These are phyloP conservation scores for Wolfiporia cocos DNA, from an alignment of 1,284 basidiomycete species.

Conservation along the genomic window DNA sequence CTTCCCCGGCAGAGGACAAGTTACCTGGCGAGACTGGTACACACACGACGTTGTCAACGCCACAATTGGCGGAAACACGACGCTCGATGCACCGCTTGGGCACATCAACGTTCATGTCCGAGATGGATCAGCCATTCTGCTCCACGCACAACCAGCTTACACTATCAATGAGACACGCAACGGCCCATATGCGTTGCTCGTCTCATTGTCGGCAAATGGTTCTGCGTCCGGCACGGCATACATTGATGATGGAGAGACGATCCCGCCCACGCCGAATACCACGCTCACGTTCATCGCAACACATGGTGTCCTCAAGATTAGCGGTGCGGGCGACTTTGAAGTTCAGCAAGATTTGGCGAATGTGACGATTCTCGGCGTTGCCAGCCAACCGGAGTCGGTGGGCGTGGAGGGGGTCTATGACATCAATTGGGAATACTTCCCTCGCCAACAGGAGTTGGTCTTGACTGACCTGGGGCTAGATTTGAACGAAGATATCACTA, in stretches of 20 bases:
- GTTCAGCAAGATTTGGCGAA: slow-evolving; percentile 23
- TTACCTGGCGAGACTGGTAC: slow-evolving; percentile 74
- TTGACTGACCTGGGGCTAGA: slow-evolving; percentile 9
- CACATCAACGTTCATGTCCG: slow-evolving; percentile 69
- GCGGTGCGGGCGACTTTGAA: slow-evolving; percentile 27
- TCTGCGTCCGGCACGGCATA: slow-evolving; percentile 49
- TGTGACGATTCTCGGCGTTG: slow-evolving; percentile 29
- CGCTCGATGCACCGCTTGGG: slow-evolving; percentile 51
- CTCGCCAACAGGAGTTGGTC: slow-evolving; percentile 15
- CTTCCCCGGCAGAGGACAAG: slow-evolving; percentile 53
- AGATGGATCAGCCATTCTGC: slow-evolving; percentile 49
- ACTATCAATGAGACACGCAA: slow-evolving; percentile 52
- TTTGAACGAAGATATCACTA: not conserved
- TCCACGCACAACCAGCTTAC: slow-evolving; percentile 50
- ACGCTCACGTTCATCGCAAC: slow-evolving; percentile 35
- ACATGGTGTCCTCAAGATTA: slow-evolving; percentile 28
- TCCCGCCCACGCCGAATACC: slow-evolving; percentile 44
- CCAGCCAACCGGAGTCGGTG: slow-evolving; percentile 16
- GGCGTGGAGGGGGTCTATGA: slow-evolving; percentile 10
- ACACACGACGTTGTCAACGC: slow-evolving; percentile 49
- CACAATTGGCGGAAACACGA: slow-evolving; percentile 33
- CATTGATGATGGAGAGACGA: slow-evolving; percentile 59
- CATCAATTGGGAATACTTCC: slow-evolving; percentile 14
- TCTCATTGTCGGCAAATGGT: slow-evolving; percentile 41
- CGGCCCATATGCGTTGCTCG: slow-evolving; percentile 47